Conservation (phyloP, 257 asterid genomes). For the Prunella vulgaris region DNA sequence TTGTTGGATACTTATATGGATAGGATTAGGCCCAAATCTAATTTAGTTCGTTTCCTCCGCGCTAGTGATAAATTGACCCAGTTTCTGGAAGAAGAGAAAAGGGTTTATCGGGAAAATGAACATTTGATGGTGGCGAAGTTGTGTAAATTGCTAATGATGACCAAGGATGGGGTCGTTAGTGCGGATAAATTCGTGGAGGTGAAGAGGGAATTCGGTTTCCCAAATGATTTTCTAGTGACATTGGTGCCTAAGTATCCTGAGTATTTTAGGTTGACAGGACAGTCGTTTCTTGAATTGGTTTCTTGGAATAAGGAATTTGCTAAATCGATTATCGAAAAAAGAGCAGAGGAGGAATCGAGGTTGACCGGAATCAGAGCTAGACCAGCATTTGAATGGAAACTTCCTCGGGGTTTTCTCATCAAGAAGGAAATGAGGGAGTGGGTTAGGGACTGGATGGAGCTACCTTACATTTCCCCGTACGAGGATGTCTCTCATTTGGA, state of each 20-base stretch:
- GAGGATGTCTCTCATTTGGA: slow-evolving; percentile 60
- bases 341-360: slow-evolving; percentile 79
- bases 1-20: slow-evolving; percentile 58
- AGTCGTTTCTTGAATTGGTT: slow-evolving; percentile 58
- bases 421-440: slow-evolving; percentile 95
- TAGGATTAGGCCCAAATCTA: slow-evolving; percentile 67
- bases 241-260: slow-evolving; percentile 67
- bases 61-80: slow-evolving; percentile 47
- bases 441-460: slow-evolving; percentile 90
- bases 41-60: slow-evolving; percentile 51
- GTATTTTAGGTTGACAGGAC: slow-evolving; percentile 53
- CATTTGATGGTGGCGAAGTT: slow-evolving; percentile 51
- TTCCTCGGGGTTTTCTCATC: slow-evolving; percentile 62
- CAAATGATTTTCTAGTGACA: slow-evolving; percentile 64
- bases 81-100: slow-evolving; percentile 59
- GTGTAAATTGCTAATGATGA: slow-evolving; percentile 84
- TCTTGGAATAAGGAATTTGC: slow-evolving; percentile 50
- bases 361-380: slow-evolving; percentile 59
- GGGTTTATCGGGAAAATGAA: slow-evolving; percentile 50
- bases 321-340: slow-evolving; percentile 57
- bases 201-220: slow-evolving; percentile 93
- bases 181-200: slow-evolving; percentile 73
- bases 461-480: slow-evolving; percentile 83
- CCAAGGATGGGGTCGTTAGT: slow-evolving; percentile 56
- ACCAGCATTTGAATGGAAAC: slow-evolving; percentile 73